A percentile compares a stretch with the other conserved stretches of the same genome.
These are phyloP conservation scores for Cladophialophora immunda DNA, from an alignment of 2,329 filamentous ascomycete genomes.

Conservation along the genomic window DNA sequence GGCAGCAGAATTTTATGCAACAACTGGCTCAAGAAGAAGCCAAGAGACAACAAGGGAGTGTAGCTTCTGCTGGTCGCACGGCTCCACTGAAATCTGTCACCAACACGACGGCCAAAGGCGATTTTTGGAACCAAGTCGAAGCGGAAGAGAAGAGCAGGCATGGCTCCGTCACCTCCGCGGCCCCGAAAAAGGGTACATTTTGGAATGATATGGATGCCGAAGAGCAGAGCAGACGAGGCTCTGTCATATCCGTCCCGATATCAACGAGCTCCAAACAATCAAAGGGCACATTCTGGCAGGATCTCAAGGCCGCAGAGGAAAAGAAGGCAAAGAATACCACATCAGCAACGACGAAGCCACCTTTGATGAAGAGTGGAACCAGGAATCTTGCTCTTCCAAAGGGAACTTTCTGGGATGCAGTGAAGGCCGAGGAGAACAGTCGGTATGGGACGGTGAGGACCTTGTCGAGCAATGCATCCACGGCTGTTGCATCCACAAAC, in stretches of 20 bases:
- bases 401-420: slow-evolving; percentile 36
- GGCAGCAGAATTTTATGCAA: slow-evolving; percentile 35
- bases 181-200: slow-evolving; percentile 25
- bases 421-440: slow-evolving; percentile 35
- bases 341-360: slow-evolving; percentile 15
- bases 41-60: slow-evolving; percentile 24
- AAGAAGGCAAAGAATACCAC: slow-evolving; percentile 25
- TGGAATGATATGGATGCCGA: slow-evolving; percentile 31
- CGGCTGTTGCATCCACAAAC: slow-evolving; percentile 32
- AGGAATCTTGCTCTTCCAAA: slow-evolving; percentile 18
- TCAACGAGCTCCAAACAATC: slow-evolving; percentile 20
- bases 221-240: slow-evolving; percentile 29
- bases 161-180: slow-evolving; percentile 29
- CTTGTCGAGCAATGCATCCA: slow-evolving; percentile 36
- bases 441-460: slow-evolving; percentile 37
- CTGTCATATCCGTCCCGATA: slow-evolving; percentile 24
- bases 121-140: slow-evolving; percentile 32
- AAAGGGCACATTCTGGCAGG: slow-evolving; percentile 39
- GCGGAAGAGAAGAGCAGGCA: slow-evolving; percentile 32
- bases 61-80: not conserved
- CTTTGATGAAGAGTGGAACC: not conserved
- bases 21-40: slow-evolving; percentile 36
- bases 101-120: slow-evolving; percentile 19
- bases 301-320: slow-evolving; percentile 36
- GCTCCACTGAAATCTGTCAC: slow-evolving; percentile 5